A percentile compares a stretch with the other conserved stretches of the same genome.
Conservation (phyloP, 495 filamentous ascomycete species). For the Tuber melanosporum region DNA sequence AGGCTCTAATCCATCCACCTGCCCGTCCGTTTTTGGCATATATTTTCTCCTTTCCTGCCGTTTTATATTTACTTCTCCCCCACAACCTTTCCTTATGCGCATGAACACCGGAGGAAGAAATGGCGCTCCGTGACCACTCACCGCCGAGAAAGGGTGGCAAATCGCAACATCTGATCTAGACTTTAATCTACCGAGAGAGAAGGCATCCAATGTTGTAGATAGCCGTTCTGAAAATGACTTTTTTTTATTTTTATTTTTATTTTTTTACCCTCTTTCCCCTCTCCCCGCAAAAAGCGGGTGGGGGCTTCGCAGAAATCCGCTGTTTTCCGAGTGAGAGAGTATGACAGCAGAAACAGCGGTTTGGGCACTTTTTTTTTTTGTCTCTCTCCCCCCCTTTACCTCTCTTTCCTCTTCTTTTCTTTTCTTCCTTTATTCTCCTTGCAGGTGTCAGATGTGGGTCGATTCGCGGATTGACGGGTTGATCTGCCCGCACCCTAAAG, state of each 20-base stretch:
- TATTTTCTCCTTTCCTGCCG: neutral
- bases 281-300: neutral
- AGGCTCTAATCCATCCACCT: neutral
- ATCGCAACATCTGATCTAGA: neutral
- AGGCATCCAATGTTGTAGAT: neutral
- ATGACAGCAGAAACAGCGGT: neutral
- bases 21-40: neutral
- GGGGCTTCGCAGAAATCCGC: neutral
- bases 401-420: neutral
- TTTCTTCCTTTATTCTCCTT: neutral
- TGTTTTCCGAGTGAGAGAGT: neutral
- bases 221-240: neutral
- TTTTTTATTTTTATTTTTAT: neutral
- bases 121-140: neutral
- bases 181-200: neutral
- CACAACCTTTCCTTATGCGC: neutral
- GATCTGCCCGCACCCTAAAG: neutral
- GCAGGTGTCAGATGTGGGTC: neutral
- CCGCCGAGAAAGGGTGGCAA: neutral
- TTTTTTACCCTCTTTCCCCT: neutral
- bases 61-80: neutral
- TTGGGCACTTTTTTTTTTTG: neutral
- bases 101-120: neutral
- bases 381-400: neutral
- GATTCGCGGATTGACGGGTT: neutral